Percentiles rank a stretch among this genome's conserved stretches.
These are phyloP conservation scores for Zopfochytrium polystomum DNA, from an alignment of 371 early-diverging fungal species.

Conservation along the genomic window DNA sequence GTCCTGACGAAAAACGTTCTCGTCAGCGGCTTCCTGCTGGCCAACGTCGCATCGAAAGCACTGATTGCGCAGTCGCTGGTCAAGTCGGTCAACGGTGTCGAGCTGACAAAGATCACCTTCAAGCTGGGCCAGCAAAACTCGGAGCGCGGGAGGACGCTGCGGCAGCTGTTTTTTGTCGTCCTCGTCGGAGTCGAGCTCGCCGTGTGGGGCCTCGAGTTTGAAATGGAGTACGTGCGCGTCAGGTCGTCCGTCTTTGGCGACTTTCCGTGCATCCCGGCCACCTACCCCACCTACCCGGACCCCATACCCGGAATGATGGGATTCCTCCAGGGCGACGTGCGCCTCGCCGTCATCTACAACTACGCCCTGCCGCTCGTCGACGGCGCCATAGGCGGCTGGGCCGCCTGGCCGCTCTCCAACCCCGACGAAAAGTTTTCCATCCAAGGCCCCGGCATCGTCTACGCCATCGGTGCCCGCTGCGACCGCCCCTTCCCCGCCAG, in stretches of 20 bases:
- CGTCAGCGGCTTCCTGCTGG: not conserved
- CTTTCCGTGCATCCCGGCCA: constrained; percentile 19
- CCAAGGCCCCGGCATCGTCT: constrained; percentile 13
- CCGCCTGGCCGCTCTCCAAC: constrained; percentile 18
- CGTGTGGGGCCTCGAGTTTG: constrained; percentile 6
- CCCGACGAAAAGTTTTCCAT: constrained; percentile 15
- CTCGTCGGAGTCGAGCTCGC: constrained; percentile 6
- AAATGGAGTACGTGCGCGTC: no score
- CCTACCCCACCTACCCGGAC: not conserved
- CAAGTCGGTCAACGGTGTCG: constrained; percentile 7
- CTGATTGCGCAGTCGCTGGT: constrained; percentile 7
- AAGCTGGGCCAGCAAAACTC: not conserved
- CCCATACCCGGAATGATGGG: not conserved
- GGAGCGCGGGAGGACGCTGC: not conserved
- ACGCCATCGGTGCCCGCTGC: not conserved
- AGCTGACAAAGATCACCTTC: not conserved
- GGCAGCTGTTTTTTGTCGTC: constrained; percentile 6
- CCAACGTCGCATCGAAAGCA: constrained; percentile 8
- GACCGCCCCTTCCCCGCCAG: no score
- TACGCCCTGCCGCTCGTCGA: constrained; percentile 23
- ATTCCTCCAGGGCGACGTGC: constrained; percentile 17
- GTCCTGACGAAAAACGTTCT: constrained; percentile 5
- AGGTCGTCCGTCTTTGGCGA: no score
- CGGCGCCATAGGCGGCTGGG: constrained; percentile 23
- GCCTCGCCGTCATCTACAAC: constrained; percentile 5